A percentile compares a stretch with the other conserved stretches of the same genome.
Evolutionary conservation across 257 asterid genomes (phyloP).

Genomic region (Gentiana macrophylla): DNA sequence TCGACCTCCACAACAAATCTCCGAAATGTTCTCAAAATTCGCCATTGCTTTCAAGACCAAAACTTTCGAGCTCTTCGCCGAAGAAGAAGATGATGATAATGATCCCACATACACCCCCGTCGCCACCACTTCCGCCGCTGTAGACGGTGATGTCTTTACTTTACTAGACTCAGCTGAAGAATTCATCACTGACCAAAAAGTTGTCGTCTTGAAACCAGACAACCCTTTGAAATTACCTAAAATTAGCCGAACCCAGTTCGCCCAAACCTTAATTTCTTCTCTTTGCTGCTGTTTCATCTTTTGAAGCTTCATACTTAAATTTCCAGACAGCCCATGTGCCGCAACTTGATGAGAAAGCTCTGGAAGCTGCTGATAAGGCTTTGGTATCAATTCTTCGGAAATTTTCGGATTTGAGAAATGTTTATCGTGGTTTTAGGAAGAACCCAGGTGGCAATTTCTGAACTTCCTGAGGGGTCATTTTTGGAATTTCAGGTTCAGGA

Average conservation of each 20-base stretch:
- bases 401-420: constrained; percentile 51
- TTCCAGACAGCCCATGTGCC: constrained; percentile 97
- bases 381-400: constrained; percentile 62
- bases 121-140: constrained; percentile 12
- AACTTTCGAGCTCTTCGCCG: constrained; percentile 84
- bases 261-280: constrained; percentile 44
- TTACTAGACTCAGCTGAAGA: constrained; percentile 85
- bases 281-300: constrained; percentile 66
- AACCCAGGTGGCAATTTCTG: constrained; percentile 25
- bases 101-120: not conserved
- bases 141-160: constrained; percentile 37
- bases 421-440: constrained; percentile 33
- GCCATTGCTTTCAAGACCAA: constrained; percentile 83
- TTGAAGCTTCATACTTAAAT: constrained; percentile 82
- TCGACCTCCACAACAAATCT: constrained; percentile 51
- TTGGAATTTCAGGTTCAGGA: constrained; percentile 89
- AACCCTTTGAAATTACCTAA: constrained; percentile 11
- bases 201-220: constrained; percentile 84
- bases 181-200: constrained; percentile 78
- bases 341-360: constrained; percentile 39
- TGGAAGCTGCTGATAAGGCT: constrained; percentile 58
- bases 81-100: constrained; percentile 13
- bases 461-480: constrained; percentile 50
- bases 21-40: constrained; percentile 89
- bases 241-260: constrained; percentile 19